Base-by-base conservation (phyloP, 306 rosid genomes). In the Trifolium repens region DNA sequence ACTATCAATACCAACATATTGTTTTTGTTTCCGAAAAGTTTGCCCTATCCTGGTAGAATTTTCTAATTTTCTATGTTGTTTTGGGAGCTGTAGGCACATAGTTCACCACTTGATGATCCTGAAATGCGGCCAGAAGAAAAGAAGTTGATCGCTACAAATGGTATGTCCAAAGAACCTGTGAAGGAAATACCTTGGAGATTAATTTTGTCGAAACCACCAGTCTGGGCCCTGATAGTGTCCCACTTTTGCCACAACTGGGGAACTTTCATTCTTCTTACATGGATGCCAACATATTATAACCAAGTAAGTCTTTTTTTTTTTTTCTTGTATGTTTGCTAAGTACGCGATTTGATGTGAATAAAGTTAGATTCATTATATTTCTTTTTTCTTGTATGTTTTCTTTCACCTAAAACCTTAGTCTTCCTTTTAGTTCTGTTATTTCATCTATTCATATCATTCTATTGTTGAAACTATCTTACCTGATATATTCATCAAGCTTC, bases 211-310 rank as follows among this genome's bases (percentile, higher is more conserved):
- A 96, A 96, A 77, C 43, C 93, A 62, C 99, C 99, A 16, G 98
- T 96, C 9, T 96, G 99, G 98, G 99, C 99, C 42, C 83, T 96
- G 22, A 96, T 96, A 71, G 92, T 88, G 63, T 96, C 80, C 79
- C 99, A 96, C 82, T 96, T 96, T 82, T 96, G 98, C 82, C 99
- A 96, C 86, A 96, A 96, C 75, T 96, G 99, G 99, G 99, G 99
- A 68, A 96, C 99, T 63, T 96, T 96, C 80, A 96, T 96, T 85
- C 99, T 96, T 83, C 89, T 96, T 62, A 96, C 99, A 32, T 96
- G 98, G 99, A 96, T 96, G 99, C 99, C 99, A 65, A 96, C 99
- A 53, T 96, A 96, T 89, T 92, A 96, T 83, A 88, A 92, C 80
- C 99, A 96, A 91, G 99, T 90, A 79, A 81, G 89, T 78, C 71